These are phyloP conservation scores for Kwoniella dejecticola DNA, from an alignment of 768 basidiomycete species.

Conservation along the genomic window DNA sequence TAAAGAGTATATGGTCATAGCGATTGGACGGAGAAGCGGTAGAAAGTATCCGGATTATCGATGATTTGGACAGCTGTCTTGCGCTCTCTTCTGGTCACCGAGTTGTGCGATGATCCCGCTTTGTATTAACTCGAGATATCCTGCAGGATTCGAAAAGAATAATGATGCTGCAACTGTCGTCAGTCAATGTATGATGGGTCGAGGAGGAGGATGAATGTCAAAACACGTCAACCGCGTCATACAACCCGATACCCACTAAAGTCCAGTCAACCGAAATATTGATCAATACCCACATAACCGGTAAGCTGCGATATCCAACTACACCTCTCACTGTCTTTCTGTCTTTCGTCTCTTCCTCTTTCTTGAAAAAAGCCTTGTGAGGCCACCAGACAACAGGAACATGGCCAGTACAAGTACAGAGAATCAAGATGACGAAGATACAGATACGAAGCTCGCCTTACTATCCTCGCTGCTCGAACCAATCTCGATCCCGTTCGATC, in stretches of 20 bases:
- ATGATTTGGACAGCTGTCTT: not conserved
- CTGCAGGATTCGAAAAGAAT: too few species aligned
- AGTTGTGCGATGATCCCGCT: too few species aligned
- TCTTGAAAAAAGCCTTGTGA: too few species aligned
- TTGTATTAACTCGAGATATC: too few species aligned
- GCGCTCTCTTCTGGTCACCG: too few species aligned
- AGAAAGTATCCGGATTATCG: not conserved
- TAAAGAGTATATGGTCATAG: constrained; percentile 85
- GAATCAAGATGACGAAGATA: constrained; percentile 13
- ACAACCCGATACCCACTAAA: not conserved
- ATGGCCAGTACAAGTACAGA: not conserved
- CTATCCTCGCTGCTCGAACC: constrained; percentile 50
- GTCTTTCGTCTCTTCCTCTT: not conserved
- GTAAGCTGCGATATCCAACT: too few species aligned
- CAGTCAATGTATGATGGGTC: too few species aligned
- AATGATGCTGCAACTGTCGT: too few species aligned
- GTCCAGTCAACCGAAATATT: constrained; percentile 14
- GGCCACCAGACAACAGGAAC: not conserved
- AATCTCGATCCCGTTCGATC: constrained; percentile 30
- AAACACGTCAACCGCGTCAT: not conserved
- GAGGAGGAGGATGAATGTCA: not conserved
- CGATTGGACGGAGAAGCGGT: not conserved
- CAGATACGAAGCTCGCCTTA: constrained; percentile 39
- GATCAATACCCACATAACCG: too few species aligned
- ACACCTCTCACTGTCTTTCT: too few species aligned